A percentile compares a stretch with the other conserved stretches of the same genome.
These are phyloP conservation scores for Exophiala bonariae DNA, from an alignment of 2,329 filamentous ascomycete genomes.

Conservation along the genomic window DNA sequence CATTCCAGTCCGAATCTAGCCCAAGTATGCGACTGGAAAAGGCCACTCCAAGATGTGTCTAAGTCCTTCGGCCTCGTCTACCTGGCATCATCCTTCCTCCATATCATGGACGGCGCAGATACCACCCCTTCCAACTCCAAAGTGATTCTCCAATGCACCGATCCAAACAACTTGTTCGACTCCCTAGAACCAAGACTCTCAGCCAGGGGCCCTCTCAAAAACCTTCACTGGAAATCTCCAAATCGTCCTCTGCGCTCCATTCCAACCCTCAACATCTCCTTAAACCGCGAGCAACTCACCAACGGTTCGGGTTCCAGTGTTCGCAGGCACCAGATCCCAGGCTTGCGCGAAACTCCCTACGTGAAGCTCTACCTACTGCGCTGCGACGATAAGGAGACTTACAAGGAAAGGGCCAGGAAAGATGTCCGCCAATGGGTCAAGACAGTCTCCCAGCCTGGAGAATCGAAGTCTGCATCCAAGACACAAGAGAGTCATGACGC, in stretches of 20 bases:
- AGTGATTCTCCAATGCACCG: conserved; percentile 92
- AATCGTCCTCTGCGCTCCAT: conserved; percentile 90
- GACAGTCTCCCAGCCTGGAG: conserved; percentile 38
- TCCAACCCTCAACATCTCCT: conserved; percentile 84
- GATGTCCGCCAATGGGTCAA: conserved; percentile 91
- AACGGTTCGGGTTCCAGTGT: conserved; percentile 36
- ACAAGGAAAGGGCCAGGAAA: conserved; percentile 77
- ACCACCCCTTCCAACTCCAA: conserved; percentile 39
- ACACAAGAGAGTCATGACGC: conserved; percentile 92
- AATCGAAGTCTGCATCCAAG: conserved; percentile 45
- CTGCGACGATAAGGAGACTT: conserved; percentile 93
- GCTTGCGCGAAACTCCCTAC: conserved; percentile 88
- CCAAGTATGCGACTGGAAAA: too few species aligned
- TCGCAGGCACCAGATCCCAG: conserved; percentile 91
- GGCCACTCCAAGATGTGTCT: background rate
- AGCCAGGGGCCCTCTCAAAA: conserved; percentile 77
- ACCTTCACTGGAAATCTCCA: conserved; percentile 96
- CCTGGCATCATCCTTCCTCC: conserved; percentile 1
- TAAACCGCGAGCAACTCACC: conserved; percentile 62
- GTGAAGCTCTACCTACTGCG: conserved; percentile 85
- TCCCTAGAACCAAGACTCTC: conserved; percentile 76
- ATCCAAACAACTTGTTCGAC: conserved; percentile 85
- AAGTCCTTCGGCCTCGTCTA: background rate
- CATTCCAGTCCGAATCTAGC: too few species aligned
- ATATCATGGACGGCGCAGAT: conserved; percentile 26